A percentile compares a stretch with the other conserved stretches of the same genome.
Conservation (phyloP, 352 stramenopile genomes). For the Pythium guiyangense region DNA sequence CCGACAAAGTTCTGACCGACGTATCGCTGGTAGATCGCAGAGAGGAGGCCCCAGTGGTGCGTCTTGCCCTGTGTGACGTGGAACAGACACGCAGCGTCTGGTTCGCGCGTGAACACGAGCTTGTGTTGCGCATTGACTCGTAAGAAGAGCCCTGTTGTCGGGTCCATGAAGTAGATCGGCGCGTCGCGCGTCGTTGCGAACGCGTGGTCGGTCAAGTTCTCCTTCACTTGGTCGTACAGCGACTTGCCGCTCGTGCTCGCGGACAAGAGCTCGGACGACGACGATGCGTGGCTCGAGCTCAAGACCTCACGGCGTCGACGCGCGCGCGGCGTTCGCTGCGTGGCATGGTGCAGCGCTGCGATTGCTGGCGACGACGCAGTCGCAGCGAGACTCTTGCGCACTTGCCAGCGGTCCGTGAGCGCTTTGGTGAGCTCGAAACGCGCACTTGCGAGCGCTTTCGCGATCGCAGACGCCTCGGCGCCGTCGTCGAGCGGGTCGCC, state of each 20-base stretch:
- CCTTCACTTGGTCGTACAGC: constrained; percentile 64
- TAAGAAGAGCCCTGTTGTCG: constrained; percentile 42
- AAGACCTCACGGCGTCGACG: constrained; percentile 8
- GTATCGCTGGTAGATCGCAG: constrained; percentile 51
- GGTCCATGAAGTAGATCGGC: constrained; percentile 71
- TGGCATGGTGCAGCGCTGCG: constrained; percentile 4
- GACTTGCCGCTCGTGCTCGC: constrained; percentile 44
- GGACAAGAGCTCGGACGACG: constrained; percentile 27
- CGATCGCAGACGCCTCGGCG: constrained; percentile 7
- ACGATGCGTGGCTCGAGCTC: background rate
- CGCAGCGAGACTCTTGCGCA: constrained; percentile 1
- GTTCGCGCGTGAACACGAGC: constrained; percentile 53
- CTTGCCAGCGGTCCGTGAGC: constrained; percentile 41
- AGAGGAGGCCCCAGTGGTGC: constrained; percentile 80
- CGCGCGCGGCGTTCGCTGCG: constrained; percentile 2
- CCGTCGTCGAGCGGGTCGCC: constrained; percentile 16
- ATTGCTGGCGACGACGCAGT: constrained; percentile 14
- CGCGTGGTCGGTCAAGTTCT: constrained; percentile 47
- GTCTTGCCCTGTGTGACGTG: constrained; percentile 66
- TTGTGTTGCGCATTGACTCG: constrained; percentile 58
- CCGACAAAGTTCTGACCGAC: constrained; percentile 77
- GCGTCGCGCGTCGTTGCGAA: constrained; percentile 37
- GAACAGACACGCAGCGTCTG: constrained; percentile 71
- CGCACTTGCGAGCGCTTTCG: constrained; percentile 21
- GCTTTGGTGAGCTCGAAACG: constrained; percentile 36